A percentile compares a stretch with the other conserved stretches of the same genome.
phyloP scores from a whole-genome alignment of 352 stramenopile species.

The Globisporangium carolinianum region DNA sequence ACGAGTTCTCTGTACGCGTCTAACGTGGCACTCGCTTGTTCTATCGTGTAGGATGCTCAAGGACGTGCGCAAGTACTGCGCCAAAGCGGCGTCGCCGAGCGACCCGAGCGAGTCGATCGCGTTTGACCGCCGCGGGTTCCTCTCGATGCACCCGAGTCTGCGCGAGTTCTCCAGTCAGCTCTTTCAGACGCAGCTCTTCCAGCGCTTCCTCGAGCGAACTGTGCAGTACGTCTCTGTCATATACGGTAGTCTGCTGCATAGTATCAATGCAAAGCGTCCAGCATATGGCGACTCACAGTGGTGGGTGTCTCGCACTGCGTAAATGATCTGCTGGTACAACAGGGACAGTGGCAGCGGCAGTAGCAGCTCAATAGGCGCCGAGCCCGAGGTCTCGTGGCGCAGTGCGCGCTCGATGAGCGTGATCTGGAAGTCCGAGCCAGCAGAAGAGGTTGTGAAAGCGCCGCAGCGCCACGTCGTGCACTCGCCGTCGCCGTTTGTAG shows the following conservation, averaged over 20 bases:
- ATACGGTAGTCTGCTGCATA: too few relatives aligned
- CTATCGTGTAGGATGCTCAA: conserved; percentile 39
- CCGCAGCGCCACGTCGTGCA: conserved; percentile 22
- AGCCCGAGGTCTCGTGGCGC: conserved; percentile 41
- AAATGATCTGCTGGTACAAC: neutral
- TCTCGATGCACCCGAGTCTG: conserved; percentile 44
- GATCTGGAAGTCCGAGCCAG: conserved; percentile 32
- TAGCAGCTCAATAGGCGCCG: conserved; percentile 7
- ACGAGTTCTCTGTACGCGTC: neutral
- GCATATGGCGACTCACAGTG: neutral
- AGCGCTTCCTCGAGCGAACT: conserved; percentile 53
- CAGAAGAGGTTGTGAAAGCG: conserved; percentile 24
- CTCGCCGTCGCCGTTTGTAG: conserved; percentile 18
- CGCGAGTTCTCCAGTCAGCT: conserved; percentile 61
- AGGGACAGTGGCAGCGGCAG: too few relatives aligned
- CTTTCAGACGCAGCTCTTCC: conserved; percentile 72
- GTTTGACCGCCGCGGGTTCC: conserved; percentile 54
- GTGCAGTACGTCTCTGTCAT: conserved; percentile 13
- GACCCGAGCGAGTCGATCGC: conserved; percentile 6
- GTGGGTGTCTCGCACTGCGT: too few relatives aligned
- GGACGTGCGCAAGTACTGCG: conserved; percentile 53
- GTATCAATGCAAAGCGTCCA: too few relatives aligned
- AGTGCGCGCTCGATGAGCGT: conserved; percentile 34
- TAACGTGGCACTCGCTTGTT: neutral
- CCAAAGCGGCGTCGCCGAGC: conserved; percentile 9